These are phyloP conservation scores for Brasilioporus rufonigricans DNA, from an alignment of 768 basidiomycete species.

Conservation along the genomic window DNA sequence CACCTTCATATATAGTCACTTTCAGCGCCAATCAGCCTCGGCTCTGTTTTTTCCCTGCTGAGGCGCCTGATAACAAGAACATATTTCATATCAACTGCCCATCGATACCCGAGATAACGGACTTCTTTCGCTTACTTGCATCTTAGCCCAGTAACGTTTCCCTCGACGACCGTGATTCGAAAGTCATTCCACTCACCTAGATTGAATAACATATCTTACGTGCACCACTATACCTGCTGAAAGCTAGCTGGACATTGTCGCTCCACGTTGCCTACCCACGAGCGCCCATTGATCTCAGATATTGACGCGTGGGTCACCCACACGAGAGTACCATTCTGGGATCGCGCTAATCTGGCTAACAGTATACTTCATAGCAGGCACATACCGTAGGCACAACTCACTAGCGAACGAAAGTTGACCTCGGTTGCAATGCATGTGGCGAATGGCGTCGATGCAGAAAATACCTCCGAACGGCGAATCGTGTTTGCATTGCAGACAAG, in stretches of 20 bases:
- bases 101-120: background rate
- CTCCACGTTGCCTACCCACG: background rate
- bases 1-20: background rate
- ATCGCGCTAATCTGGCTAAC: background rate
- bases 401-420: background rate
- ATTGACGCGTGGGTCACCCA: background rate
- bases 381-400: background rate
- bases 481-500: background rate
- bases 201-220: background rate
- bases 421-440: background rate
- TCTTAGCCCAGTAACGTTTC: background rate
- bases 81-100: background rate
- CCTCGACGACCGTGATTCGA: background rate
- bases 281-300: background rate
- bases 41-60: background rate
- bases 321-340: background rate
- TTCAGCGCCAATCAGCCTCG: background rate
- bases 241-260: background rate
- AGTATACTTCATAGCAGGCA: background rate
- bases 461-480: background rate
- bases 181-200: background rate
- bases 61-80: background rate
- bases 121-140: slow-evolving; percentile 9
- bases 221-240: background rate
- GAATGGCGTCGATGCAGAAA: background rate